Base-by-base conservation (phyloP, 306 rosid species). In the Acacia confusa region DNA sequence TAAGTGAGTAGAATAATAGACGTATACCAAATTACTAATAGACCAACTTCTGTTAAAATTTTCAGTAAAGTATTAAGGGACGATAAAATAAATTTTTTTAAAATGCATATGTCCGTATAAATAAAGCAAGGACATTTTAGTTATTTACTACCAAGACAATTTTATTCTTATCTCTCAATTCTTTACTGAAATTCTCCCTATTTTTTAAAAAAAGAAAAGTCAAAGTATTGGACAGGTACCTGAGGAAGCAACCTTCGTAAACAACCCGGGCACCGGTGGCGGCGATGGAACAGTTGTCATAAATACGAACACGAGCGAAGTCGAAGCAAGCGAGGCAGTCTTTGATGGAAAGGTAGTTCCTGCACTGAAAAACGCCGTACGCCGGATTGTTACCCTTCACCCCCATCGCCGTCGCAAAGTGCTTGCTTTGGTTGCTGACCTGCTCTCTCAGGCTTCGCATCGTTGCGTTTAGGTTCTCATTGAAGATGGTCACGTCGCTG, bases 201-300 rank as follows among this genome's bases (percentile, higher is more conserved):
- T 2, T 41, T 2, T 41, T 41, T 41, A 0, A 0, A 9, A 40
- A 1, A 0, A 9, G 0, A 47, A 50, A 52, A 16, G 25, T 53
- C 11, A 7, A 53, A 55, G 61, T 41, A 1, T 20, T 20, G 61
- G 25, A 7, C 4, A 2, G 61, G 4, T 55, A 92, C 94, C 97
- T 88, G 75, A 92, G 90, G 82, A 92, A 85, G 88, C 97, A 92
- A 2, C 91, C 97, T 6, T 92, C 91, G n/a, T 87, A 90, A 79
- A 89, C 66, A 78, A 88, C 45, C 6, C 96, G 90, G 11, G 89
- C 96, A 6, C 96, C 96, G 52, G 84, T 89, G 69, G 82, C 75
- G 13, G 38, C 69, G 41, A 78, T 75, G 2, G 89, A 89, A 81
- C 92, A 88, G 74, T 85, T 89, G n/a, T 86, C 24, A 7, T 60